These are phyloP conservation scores for Nothopassalora personata DNA, from an alignment of 2,329 filamentous ascomycete species.

Conservation along the genomic window DNA sequence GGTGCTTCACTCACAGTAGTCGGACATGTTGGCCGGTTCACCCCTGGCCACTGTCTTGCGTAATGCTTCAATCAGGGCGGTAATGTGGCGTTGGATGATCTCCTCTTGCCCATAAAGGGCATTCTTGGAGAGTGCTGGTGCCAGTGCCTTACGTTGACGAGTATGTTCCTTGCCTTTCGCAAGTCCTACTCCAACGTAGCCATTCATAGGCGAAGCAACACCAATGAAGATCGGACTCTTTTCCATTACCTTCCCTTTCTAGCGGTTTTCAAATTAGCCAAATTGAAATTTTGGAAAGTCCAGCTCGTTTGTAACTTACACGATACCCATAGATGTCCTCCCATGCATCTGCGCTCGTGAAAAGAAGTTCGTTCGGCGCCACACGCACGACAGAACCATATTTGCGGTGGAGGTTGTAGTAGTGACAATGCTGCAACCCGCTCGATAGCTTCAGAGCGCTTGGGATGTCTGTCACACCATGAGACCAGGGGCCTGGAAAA, in stretches of 20 bases:
- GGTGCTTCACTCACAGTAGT: conserved; percentile 1
- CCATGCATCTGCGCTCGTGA: conserved; percentile 6
- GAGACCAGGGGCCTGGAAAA: neutral
- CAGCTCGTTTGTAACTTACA: neutral
- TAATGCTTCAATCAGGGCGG: neutral
- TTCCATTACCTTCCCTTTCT: conserved; percentile 11
- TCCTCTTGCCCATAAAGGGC: conserved; percentile 6
- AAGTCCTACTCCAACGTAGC: conserved; percentile 7
- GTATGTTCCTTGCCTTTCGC: conserved; percentile 10
- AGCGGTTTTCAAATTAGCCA: neutral
- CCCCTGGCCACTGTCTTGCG: neutral
- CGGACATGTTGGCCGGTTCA: conserved; percentile 1
- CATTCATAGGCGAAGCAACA: conserved; percentile 7
- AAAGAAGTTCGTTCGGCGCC: conserved; percentile 4
- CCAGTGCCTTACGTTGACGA: conserved; percentile 6
- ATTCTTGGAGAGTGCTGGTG: conserved; percentile 5
- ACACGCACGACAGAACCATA: conserved; percentile 28
- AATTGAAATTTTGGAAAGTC: neutral
- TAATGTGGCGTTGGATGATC: conserved; percentile 2
- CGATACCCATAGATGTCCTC: conserved; percentile 1
- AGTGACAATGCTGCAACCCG: neutral
- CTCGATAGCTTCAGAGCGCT: neutral
- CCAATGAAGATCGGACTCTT: conserved; percentile 13
- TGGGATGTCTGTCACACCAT: neutral
- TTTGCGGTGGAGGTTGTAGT: conserved; percentile 27